phyloP scores from a whole-genome alignment of 2,329 filamentous ascomycete species.

The Penicillium sclerotigenum region DNA sequence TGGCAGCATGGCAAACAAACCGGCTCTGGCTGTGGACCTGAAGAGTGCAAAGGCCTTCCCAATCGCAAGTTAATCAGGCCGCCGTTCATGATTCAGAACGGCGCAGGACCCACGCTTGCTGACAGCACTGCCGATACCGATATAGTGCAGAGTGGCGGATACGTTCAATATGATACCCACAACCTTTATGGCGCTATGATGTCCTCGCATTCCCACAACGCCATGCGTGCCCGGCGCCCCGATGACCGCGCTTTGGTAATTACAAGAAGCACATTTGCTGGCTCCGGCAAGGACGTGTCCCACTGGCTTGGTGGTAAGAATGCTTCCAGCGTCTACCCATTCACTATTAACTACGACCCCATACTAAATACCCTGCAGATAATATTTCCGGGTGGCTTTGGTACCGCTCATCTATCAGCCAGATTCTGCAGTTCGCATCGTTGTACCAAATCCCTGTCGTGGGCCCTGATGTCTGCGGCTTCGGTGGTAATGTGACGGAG shows the following conservation, averaged over 20 bases:
- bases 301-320: constrained; percentile 11
- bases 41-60: constrained; percentile 43
- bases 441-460: constrained; percentile 66
- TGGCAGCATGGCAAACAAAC: constrained; percentile 41
- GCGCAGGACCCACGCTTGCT: constrained; percentile 45
- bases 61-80: constrained; percentile 62
- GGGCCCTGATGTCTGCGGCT: constrained; percentile 74
- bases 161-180: constrained; percentile 69
- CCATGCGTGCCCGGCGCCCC: constrained; percentile 53
- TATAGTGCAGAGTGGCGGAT: constrained; percentile 59
- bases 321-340: neutral
- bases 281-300: constrained; percentile 48
- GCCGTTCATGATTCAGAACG: constrained; percentile 63
- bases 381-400: constrained; percentile 11
- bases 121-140: constrained; percentile 64
- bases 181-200: constrained; percentile 68
- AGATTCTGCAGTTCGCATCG: constrained; percentile 58
- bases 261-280: constrained; percentile 71
- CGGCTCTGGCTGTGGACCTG: constrained; percentile 38
- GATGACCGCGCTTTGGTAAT: constrained; percentile 65
- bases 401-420: constrained; percentile 57
- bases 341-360: neutral
- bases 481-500: constrained; percentile 63
- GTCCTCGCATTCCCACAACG: constrained; percentile 51
- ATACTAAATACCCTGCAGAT: constrained; percentile 4